Evolutionary conservation across 768 basidiomycete species (phyloP).

Genomic region (Artomyces pyxidatus): DNA sequence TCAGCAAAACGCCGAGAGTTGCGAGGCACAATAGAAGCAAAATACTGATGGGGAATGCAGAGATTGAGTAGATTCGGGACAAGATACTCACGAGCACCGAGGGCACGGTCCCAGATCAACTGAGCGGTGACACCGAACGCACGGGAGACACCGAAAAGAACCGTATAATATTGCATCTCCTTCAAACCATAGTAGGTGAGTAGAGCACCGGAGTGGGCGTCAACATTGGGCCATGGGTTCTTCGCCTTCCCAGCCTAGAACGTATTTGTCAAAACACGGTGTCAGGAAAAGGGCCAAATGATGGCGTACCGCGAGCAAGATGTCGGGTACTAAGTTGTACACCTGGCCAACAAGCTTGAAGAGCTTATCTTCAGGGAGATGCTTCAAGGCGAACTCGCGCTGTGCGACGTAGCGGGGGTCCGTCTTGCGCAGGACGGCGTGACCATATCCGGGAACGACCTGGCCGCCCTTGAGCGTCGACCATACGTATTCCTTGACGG

Average conservation of each 20-base stretch:
- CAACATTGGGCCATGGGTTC: conserved; percentile 96
- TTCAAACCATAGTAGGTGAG: conserved; percentile 79
- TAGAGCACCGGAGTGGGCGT: conserved; percentile 91
- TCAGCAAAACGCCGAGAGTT: neutral
- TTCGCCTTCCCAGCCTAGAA: conserved; percentile 80
- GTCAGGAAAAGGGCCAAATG: no score
- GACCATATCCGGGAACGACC: conserved; percentile 90
- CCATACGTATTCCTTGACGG: conserved; percentile 93
- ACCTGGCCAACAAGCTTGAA: conserved; percentile 93
- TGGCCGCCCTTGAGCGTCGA: conserved; percentile 86
- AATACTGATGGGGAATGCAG: neutral
- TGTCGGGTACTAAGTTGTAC: conserved; percentile 81
- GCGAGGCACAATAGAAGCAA: neutral
- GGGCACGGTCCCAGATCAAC: conserved; percentile 88
- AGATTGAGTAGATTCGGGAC: neutral
- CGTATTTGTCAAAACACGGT: neutral
- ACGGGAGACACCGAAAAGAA: conserved; percentile 94
- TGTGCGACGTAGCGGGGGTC: conserved; percentile 91
- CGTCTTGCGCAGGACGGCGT: conserved; percentile 82
- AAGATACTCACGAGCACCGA: conserved; percentile 70
- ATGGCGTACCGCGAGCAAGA: conserved; percentile 68
- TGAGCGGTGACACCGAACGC: conserved; percentile 87
- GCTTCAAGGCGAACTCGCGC: conserved; percentile 81
- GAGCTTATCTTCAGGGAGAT: conserved; percentile 78
- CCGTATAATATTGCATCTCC: conserved; percentile 96